Conservation (phyloP, 306 rosid species). For the peach (Prunus persica) region Prunus_persica_NCBIv2 NC_034010.1:16698001-16698500, state of each 20-base stretch:
- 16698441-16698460: neutral
- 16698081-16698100: too few species aligned
- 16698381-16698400: neutral
- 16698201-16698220: constrained; percentile 46
- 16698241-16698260: constrained; percentile 49
- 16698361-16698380: constrained; percentile 49
- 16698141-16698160: neutral
- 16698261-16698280: constrained; percentile 85
- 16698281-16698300: constrained; percentile 94
- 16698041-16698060: too few species aligned
- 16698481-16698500: neutral
- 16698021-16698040: too few species aligned
- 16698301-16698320: constrained; percentile 89
- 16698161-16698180: constrained; percentile 17
- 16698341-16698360: constrained; percentile 71
- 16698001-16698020: too few species aligned
- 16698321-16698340: constrained; percentile 84
- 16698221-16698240: constrained; percentile 57
- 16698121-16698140: constrained; percentile 5
- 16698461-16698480: neutral
- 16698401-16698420: too few species aligned
- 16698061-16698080: neutral
- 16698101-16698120: neutral
- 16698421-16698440: too few species aligned
- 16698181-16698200: constrained; percentile 25